Evolutionary conservation across 2,329 filamentous ascomycete species (phyloP), one percentile per base, ranked within the genome.

Genomic region (Talaromyces sp.): DNA sequence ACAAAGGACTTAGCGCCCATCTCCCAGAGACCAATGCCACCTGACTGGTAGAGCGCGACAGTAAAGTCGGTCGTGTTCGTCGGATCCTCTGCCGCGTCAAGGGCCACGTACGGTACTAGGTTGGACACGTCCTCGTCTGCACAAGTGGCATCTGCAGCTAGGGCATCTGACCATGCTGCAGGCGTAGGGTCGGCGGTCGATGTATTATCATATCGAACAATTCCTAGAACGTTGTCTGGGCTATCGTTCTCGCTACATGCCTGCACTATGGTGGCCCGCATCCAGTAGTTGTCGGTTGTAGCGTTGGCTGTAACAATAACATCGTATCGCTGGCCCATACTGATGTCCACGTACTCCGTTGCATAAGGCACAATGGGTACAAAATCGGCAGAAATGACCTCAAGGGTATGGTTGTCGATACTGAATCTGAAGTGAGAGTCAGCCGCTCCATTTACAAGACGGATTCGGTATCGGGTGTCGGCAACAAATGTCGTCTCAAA

Each of bases 321-420:
- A 58, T 80, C 77, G 66, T 79, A 79, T 9, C 78, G 74, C 68
- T 80, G 77, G 10, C 74, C 74, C 43, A 47, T 47, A 19, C 43
- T 47, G 19, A 47, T 47, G 11, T 22, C n/a, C 19, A 85, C 62
- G 41, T 74, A 75, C 0, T 80, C 77, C 1, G 84, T 81, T 3
- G 74, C 73, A 67, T 83, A 88, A 0, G 85, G 85, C n/a, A 77
- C 70, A 35, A 88, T 78, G 6, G 85, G 84, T 0, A 87, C 82
- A 9, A 87, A 73, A 64, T 87, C 86, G 15, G 75, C 73, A 1
- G 80, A 79, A 47, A 88, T 85, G 59, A 88, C 84, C 1, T 77
- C 82, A 67, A 88, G 72, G 2, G 71, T 81, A 72, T 88, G 86
- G 63, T 82, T 81, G 50, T 79, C 78, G 39, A 79, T 74, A 49